phyloP scores from a whole-genome alignment of 306 rosid species.

The Pyrus bretschneideri region DNA sequence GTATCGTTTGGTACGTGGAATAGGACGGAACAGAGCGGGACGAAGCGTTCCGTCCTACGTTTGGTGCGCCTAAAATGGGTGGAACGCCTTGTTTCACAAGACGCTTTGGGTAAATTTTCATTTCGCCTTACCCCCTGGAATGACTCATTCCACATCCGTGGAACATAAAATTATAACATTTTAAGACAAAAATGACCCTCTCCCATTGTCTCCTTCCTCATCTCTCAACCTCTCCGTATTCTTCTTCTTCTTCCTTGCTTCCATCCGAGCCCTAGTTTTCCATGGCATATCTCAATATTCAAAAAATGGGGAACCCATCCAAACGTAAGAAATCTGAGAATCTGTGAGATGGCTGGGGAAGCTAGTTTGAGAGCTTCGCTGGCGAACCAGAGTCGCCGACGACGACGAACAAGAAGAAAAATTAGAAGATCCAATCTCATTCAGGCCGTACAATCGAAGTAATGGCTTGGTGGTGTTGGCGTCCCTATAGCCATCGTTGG shows the following conservation, averaged over 20 bases:
- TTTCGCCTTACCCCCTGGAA: no score
- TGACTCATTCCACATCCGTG: no score
- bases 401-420: conserved; percentile 28
- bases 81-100: no score
- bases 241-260: not conserved
- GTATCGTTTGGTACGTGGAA: no score
- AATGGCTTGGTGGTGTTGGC: not conserved
- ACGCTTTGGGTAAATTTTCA: no score
- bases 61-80: no score
- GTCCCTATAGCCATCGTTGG: conserved; percentile 2
- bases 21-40: no score
- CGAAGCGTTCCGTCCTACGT: no score
- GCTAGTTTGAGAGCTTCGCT: conserved; percentile 93
- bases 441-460: conserved; percentile 22
- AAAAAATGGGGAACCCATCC: conserved; percentile 54
- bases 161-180: no score
- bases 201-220: not conserved
- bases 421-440: conserved; percentile 31
- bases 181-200: not conserved
- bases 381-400: conserved; percentile 37
- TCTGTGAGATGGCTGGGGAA: conserved; percentile 47
- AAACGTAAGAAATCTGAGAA: conserved; percentile 33
- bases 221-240: not conserved
- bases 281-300: not conserved
- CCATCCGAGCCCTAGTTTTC: not conserved